phyloP scores from a whole-genome alignment of 345 rosid genomes.

The Dovyalis caffra region DNA sequence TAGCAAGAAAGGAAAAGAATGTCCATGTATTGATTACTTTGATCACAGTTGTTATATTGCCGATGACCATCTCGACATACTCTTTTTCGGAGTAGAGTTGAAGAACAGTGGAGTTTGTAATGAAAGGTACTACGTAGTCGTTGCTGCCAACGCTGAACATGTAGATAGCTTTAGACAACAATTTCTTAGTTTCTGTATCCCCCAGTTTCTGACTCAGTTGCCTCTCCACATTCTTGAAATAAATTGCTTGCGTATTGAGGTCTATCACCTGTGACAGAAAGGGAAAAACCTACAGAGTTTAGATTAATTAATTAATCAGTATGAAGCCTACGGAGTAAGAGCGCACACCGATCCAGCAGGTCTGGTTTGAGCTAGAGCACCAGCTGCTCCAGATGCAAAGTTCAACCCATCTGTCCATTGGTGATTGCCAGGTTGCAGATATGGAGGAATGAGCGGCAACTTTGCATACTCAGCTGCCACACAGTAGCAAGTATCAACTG shows the following conservation, averaged over 20 bases:
- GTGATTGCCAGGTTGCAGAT: conserved; percentile 35
- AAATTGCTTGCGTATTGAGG: conserved; percentile 33
- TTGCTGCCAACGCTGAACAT: conserved; percentile 39
- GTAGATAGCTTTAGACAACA: conserved; percentile 41
- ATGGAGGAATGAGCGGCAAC: conserved; percentile 47
- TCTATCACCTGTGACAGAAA: conserved; percentile 35
- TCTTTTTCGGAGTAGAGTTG: conserved; percentile 17
- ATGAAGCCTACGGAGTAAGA: no score
- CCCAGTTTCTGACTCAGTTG: conserved; percentile 34
- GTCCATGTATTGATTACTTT: conserved; percentile 19
- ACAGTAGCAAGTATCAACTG: not conserved
- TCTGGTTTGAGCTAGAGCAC: conserved; percentile 40
- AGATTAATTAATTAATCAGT: no score
- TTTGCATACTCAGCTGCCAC: conserved; percentile 41
- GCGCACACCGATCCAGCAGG: conserved; percentile 28
- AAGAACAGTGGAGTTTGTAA: conserved; percentile 18
- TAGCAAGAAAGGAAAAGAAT: not conserved
- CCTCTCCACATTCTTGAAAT: conserved; percentile 34
- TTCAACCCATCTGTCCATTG: conserved; percentile 37
- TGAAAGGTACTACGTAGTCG: conserved; percentile 23
- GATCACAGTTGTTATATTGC: conserved; percentile 30
- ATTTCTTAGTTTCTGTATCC: conserved; percentile 19
- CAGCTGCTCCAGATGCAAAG: conserved; percentile 55
- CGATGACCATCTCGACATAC: conserved; percentile 25
- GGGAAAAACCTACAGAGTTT: no score